These are phyloP conservation scores for Ottelia alismoides DNA, from an alignment of 106 monocot species.

Conservation along the genomic window DNA sequence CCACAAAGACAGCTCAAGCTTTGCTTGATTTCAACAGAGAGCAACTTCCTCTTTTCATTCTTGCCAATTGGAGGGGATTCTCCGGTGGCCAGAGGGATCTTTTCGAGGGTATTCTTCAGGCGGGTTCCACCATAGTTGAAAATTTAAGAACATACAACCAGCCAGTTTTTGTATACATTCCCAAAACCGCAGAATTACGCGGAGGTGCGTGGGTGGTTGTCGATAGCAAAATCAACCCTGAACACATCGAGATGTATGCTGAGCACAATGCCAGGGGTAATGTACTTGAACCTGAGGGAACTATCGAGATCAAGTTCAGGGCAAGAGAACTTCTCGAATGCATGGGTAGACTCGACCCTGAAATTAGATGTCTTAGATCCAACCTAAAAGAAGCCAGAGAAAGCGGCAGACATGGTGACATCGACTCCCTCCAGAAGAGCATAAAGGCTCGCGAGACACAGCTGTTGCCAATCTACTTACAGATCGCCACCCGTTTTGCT, in stretches of 20 bases:
- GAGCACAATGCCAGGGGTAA: slow-evolving; percentile 87
- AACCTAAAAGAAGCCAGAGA: slow-evolving; percentile 39
- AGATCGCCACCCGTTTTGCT: slow-evolving; percentile 89
- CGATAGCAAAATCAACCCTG: slow-evolving; percentile 97
- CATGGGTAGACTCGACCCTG: slow-evolving; percentile 79
- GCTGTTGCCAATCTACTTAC: slow-evolving; percentile 66
- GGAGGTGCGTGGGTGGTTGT: slow-evolving; percentile 99
- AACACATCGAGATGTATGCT: slow-evolving; percentile 97
- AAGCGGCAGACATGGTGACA: slow-evolving; percentile 8
- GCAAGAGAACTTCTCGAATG: slow-evolving; percentile 72
- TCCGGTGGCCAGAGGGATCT: slow-evolving; percentile 98
- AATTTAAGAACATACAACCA: slow-evolving; percentile 88
- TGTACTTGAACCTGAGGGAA: slow-evolving; percentile 96
- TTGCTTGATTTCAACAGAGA: slow-evolving; percentile 89
- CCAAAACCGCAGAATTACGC: slow-evolving; percentile 81
- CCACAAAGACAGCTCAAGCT: slow-evolving; percentile 90
- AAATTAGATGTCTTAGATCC: slow-evolving; percentile 38
- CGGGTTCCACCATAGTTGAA: slow-evolving; percentile 96
- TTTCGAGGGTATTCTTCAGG: slow-evolving; percentile 98
- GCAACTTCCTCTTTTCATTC: slow-evolving; percentile 85
- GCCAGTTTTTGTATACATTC: slow-evolving; percentile 96
- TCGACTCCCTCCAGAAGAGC: slow-evolving; percentile 38
- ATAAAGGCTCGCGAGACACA: slow-evolving; percentile 60
- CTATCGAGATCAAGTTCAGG: slow-evolving; percentile 96
- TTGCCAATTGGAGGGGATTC: slow-evolving; percentile 98